Evolutionary conservation across 2,329 filamentous ascomycete species (phyloP), one percentile per base, ranked within the genome.

Genomic region (Tolypocladium guangdongense): DNA sequence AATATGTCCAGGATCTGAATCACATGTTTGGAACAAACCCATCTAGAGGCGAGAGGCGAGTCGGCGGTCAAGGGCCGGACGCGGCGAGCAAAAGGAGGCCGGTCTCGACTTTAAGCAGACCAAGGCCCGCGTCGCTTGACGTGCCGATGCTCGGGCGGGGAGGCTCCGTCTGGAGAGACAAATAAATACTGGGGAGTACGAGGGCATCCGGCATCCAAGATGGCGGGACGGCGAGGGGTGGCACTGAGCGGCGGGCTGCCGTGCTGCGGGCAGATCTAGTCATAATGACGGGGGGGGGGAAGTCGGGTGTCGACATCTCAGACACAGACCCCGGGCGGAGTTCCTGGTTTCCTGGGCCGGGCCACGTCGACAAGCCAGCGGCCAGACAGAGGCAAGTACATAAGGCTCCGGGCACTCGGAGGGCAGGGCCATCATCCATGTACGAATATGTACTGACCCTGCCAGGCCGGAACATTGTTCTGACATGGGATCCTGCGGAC

Each of bases 1-100:
- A 64, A 67, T 61, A 65, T 62, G 66, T 63, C 56, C 61, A 64
- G 60, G 60, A 69, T 64, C 60, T 68, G 64, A 66, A 66, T 62
- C 66, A 65, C 56, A 59, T 64, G 60, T 66, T 68, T 67, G 59
- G 65, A 60, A 67, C 64, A 67, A 62, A 61, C 55, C 59, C 62
- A 61, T 61, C 60, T 56, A 60, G 60, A 69, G 64, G 60, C 61
- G 59, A 62, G 62, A 67, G 63, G 63, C 62, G 61, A 68, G 62
- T 58, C 55, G 60, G 37, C 49, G 48, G 55, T 49, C 54, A 54
- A 46, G 35, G 49, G 51, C 37, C 36, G 11, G n/a, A 33, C 32
- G 20, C 27, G 30, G 24, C 53, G 51, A 55, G 43, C 49, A 55
- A 24, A 36, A 36, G 22, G 39, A 37, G 53, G 54, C 54, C 47